These are phyloP conservation scores for Chlorella sp. DNA, from an alignment of 139 green algal species.

Conservation along the genomic window DNA sequence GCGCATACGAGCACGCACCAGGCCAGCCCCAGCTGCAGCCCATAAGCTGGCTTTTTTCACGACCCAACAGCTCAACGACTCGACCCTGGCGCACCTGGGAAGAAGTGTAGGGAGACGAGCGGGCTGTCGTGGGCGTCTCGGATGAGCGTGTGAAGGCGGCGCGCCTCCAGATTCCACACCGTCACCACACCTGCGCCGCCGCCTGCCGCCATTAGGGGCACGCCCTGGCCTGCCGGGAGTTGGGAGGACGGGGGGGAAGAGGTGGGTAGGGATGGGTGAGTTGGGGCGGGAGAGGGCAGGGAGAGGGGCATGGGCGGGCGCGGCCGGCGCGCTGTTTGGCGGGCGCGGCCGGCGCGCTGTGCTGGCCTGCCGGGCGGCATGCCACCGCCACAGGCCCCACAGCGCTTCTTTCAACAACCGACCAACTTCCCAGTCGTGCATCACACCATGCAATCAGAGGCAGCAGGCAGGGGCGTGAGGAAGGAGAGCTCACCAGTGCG, in stretches of 20 bases:
- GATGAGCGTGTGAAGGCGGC: constrained; percentile 74
- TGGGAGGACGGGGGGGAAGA: neutral
- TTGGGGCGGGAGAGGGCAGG: neutral
- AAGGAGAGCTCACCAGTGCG: constrained; percentile 52
- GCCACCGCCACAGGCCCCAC: neutral
- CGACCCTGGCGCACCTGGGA: constrained; percentile 49
- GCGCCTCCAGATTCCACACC: constrained; percentile 93
- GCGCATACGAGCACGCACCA: neutral
- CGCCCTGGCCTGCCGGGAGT: constrained; percentile 57
- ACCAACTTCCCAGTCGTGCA: neutral
- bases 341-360: neutral
- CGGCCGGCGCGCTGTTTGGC: no score
- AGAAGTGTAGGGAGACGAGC: constrained; percentile 70
- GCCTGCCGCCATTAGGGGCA: constrained; percentile 82
- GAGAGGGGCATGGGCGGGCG: neutral
- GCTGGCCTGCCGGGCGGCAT: neutral
- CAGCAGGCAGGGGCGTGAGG: no score
- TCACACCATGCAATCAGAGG: neutral
- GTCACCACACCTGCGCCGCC: constrained; percentile 79
- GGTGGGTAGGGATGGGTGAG: neutral
- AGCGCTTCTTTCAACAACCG: neutral
- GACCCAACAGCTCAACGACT: neutral
- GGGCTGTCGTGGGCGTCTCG: constrained; percentile 78
- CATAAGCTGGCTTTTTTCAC: neutral
- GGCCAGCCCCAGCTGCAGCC: neutral